Evolutionary conservation across 345 rosid genomes (phyloP).

Genomic region (Brassica carinata): DNA sequence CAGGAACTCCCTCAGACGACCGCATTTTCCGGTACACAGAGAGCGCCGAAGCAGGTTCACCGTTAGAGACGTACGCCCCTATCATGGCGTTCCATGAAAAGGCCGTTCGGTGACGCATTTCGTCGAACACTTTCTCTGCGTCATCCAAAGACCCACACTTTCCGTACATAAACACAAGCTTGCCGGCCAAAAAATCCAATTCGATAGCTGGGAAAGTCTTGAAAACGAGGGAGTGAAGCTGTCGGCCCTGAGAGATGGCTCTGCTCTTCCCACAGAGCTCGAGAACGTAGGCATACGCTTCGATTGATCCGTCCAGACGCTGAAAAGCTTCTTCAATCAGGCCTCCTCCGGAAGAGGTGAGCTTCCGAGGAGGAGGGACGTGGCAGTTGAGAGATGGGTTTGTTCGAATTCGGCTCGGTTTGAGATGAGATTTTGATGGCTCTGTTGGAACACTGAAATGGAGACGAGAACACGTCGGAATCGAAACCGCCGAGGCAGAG

Average conservation of each 20-base stretch:
- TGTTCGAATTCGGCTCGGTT: constrained; percentile 26
- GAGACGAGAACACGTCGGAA: constrained; percentile 5
- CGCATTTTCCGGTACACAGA: constrained; percentile 55
- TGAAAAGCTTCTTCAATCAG: background rate
- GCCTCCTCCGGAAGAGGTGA: background rate
- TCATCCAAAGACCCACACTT: constrained; percentile 54
- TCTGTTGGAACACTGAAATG: constrained; percentile 22
- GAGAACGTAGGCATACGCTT: constrained; percentile 48
- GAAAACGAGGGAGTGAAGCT: constrained; percentile 58
- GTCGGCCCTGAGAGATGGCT: constrained; percentile 50
- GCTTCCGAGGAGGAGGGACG: constrained; percentile 7
- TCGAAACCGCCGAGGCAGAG: constrained; percentile 38
- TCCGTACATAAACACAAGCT: constrained; percentile 74
- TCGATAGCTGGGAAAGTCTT: constrained; percentile 38
- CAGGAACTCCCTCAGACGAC: constrained; percentile 48
- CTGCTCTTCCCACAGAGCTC: constrained; percentile 54
- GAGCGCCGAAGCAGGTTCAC: constrained; percentile 53
- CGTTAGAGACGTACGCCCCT: constrained; percentile 63
- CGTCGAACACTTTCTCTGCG: constrained; percentile 66
- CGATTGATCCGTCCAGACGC: constrained; percentile 19
- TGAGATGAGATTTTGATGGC: constrained; percentile 2
- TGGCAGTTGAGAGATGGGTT: background rate
- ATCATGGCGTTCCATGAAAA: constrained; percentile 85
- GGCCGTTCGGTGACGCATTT: constrained; percentile 59
- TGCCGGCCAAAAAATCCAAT: constrained; percentile 56